A percentile compares a stretch with the other conserved stretches of the same genome.
These are phyloP conservation scores for Talaromyces nanjingensis DNA, from an alignment of 495 filamentous ascomycete species.

Conservation along the genomic window DNA sequence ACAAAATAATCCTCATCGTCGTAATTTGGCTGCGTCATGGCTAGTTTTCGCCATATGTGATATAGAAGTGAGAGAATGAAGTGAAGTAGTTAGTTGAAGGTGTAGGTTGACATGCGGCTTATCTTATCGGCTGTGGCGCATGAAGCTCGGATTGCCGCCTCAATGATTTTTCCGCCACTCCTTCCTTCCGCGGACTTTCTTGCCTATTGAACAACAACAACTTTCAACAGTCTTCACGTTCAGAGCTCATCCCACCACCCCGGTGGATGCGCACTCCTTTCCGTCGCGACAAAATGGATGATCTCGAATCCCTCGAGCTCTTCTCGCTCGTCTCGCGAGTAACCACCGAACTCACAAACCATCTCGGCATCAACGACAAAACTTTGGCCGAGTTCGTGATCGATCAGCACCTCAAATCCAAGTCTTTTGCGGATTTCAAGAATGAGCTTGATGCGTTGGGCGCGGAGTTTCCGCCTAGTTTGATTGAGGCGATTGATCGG, in stretches of 20 bases:
- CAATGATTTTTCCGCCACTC: constrained; percentile 36
- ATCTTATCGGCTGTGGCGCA: constrained; percentile 38
- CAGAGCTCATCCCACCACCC: neutral
- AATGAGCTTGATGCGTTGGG: constrained; percentile 64
- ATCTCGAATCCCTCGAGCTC: constrained; percentile 82
- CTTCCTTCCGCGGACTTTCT: constrained; percentile 14
- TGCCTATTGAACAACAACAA: neutral
- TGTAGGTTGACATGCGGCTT: constrained; percentile 13
- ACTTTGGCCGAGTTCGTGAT: constrained; percentile 94
- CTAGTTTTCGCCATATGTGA: neutral
- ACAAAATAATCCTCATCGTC: constrained; percentile 57
- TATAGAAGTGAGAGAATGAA: too few species aligned
- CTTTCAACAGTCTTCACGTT: neutral
- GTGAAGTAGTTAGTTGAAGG: neutral
- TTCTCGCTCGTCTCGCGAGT: constrained; percentile 92
- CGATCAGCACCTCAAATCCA: constrained; percentile 74
- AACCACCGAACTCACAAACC: constrained; percentile 88
- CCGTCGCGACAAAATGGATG: constrained; percentile 58
- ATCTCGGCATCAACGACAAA: constrained; percentile 88
- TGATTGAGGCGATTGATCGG: constrained; percentile 87
- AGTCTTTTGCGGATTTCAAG: constrained; percentile 60
- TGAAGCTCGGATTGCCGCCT: constrained; percentile 14
- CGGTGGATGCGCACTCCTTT: neutral
- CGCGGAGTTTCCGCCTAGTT: constrained; percentile 81
- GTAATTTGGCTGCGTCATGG: constrained; percentile 7